phyloP scores from a whole-genome alignment of 805 yeast genomes.

The Spathaspora hagerdaliae region DNA sequence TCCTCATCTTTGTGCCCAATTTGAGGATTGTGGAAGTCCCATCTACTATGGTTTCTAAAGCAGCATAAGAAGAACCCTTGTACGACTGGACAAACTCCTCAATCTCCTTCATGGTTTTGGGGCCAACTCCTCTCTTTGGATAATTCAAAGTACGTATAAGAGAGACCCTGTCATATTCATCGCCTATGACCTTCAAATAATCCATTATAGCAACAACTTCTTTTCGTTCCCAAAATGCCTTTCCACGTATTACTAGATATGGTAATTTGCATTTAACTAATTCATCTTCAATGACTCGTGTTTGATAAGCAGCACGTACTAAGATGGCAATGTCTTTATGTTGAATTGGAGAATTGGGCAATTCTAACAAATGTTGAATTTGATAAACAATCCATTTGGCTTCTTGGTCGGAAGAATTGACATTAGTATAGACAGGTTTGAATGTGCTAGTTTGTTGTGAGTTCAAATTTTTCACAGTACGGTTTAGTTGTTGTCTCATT shows the following conservation, averaged over 20 bases:
- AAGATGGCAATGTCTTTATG: slow-evolving; percentile 69
- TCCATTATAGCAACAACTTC: slow-evolving; percentile 64
- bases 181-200: slow-evolving; percentile 58
- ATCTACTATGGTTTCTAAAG: slow-evolving; percentile 8
- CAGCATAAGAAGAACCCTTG: slow-evolving; percentile 5
- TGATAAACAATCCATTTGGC: slow-evolving; percentile 56
- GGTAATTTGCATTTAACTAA: slow-evolving; percentile 56
- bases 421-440: slow-evolving; percentile 44
- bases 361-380: slow-evolving; percentile 42
- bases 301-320: slow-evolving; percentile 59
- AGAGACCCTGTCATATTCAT: slow-evolving; percentile 59
- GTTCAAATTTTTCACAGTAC: slow-evolving; percentile 40
- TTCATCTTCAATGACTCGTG: slow-evolving; percentile 62
- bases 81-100: slow-evolving; percentile 11
- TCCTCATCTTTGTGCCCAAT: slow-evolving; percentile 8
- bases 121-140: slow-evolving; percentile 71
- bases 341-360: slow-evolving; percentile 41
- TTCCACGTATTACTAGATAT: slow-evolving; percentile 65
- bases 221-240: slow-evolving; percentile 73
- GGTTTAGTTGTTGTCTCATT: slow-evolving; percentile 55
- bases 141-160: slow-evolving; percentile 51
- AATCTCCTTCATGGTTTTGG: slow-evolving; percentile 39
- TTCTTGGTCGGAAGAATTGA: slow-evolving; percentile 47
- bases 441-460: slow-evolving; percentile 44
- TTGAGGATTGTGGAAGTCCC: slow-evolving; percentile 2